Conservation (phyloP, 2,329 filamentous ascomycete species). For the Xylaria sp. region DNA sequence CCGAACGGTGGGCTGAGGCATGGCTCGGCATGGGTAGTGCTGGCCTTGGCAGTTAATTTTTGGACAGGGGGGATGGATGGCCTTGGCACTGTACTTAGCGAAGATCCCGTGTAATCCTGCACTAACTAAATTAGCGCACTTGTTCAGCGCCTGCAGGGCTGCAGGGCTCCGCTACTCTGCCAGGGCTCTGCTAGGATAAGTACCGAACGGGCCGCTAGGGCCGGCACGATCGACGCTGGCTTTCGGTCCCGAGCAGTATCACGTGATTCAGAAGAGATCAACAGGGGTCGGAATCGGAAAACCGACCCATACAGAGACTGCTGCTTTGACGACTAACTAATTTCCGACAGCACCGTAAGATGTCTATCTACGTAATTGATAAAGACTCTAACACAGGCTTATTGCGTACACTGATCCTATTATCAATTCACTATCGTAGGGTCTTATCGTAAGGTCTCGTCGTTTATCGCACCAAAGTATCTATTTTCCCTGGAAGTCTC, state of each 20-base stretch:
- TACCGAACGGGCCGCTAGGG: not conserved
- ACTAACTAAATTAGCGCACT: not conserved
- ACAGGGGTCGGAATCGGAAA: no score
- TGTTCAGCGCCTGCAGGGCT: not conserved
- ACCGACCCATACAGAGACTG: no score
- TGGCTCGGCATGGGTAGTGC: not conserved
- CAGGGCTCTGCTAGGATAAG: not conserved
- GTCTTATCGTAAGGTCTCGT: not conserved
- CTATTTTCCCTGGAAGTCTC: slow-evolving; percentile 12
- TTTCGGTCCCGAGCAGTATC: not conserved
- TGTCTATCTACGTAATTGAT: not conserved
- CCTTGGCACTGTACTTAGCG: no score
- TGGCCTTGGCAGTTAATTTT: not conserved
- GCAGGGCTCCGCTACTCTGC: not conserved
- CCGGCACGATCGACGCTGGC: not conserved
- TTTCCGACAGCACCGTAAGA: not conserved
- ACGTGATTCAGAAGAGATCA: not conserved
- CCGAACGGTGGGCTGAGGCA: not conserved
- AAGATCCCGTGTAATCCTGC: not conserved
- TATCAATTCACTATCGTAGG: not conserved
- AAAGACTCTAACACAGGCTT: not conserved
- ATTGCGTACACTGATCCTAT: not conserved
- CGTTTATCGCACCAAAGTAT: not conserved
- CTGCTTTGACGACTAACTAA: not conserved
- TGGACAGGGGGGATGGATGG: no score